Percentiles rank a stretch among this genome's conserved stretches.
Conservation (phyloP, 805 yeast genomes). For the Pichia gijzeniarum region DNA sequence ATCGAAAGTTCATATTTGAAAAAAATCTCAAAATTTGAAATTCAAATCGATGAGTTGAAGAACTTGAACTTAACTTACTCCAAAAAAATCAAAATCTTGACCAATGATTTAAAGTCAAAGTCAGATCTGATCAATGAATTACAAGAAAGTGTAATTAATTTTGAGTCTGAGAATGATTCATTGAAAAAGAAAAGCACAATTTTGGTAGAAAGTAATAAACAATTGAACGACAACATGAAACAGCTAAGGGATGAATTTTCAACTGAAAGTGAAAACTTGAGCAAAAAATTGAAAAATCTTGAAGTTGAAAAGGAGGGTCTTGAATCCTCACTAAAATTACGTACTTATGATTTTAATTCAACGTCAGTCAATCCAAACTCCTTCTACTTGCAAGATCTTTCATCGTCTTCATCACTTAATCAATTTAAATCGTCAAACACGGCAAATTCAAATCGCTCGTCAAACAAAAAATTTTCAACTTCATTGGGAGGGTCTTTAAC, state of each 20-base stretch:
- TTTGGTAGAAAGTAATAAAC: conserved; percentile 22
- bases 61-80: conserved; percentile 26
- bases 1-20: conserved; percentile 61
- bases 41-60: conserved; percentile 36
- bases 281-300: conserved; percentile 21
- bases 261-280: conserved; percentile 21
- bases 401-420: conserved; percentile 21
- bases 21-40: conserved; percentile 40
- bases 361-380: conserved; percentile 5
- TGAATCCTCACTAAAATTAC: conserved; percentile 13
- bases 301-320: conserved; percentile 25
- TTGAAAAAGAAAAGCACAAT: conserved; percentile 16
- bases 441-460: conserved; percentile 20
- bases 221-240: conserved; percentile 16
- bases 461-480: conserved; percentile 26
- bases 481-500: conserved; percentile 43
- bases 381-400: conserved; percentile 29
- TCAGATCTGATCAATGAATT: conserved; percentile 23
- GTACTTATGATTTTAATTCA: conserved; percentile 9
- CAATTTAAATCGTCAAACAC: conserved; percentile 12
- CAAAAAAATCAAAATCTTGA: conserved; percentile 25
- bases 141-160: conserved; percentile 19
- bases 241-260: conserved; percentile 25
- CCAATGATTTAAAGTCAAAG: conserved; percentile 34
- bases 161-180: conserved; percentile 21